Percentiles rank a stretch among this genome's conserved stretches.
These are phyloP conservation scores for Volvox reticuliferus DNA, from an alignment of 139 green algal species.

Conservation along the genomic window DNA sequence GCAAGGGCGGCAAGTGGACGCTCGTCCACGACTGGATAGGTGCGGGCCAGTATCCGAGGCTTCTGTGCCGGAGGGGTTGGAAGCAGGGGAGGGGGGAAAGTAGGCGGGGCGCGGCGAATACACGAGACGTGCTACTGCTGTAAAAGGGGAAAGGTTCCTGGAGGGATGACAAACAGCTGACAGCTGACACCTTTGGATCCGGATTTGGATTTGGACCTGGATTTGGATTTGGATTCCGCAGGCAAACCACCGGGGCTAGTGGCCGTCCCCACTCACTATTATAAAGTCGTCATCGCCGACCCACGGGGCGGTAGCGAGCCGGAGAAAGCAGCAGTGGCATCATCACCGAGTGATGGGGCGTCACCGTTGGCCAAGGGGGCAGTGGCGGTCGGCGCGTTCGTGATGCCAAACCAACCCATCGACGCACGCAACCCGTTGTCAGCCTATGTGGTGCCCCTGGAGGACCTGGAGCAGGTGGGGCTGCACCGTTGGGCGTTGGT, in stretches of 20 bases:
- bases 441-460: conserved; percentile 83
- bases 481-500: background rate
- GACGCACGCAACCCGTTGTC: conserved; percentile 77
- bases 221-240: conserved; percentile 46
- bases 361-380: conserved; percentile 2
- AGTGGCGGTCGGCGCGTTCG: conserved; percentile 82
- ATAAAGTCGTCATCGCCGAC: conserved; percentile 79
- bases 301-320: background rate
- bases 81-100: too few relatives aligned
- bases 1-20: conserved; percentile 55
- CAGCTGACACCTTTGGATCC: too few relatives aligned
- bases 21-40: conserved; percentile 72
- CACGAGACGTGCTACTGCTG: too few relatives aligned
- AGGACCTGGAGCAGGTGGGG: conserved; percentile 77
- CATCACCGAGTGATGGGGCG: background rate
- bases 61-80: too few relatives aligned
- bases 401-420: conserved; percentile 88
- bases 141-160: too few relatives aligned
- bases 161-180: too few relatives aligned
- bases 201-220: too few relatives aligned
- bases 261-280: conserved; percentile 95
- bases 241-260: conserved; percentile 82
- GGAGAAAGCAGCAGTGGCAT: background rate
- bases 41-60: background rate
- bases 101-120: too few relatives aligned